phyloP scores from a whole-genome alignment of 1,139 yeast genomes.

The Arxiozyma bovina region DNA sequence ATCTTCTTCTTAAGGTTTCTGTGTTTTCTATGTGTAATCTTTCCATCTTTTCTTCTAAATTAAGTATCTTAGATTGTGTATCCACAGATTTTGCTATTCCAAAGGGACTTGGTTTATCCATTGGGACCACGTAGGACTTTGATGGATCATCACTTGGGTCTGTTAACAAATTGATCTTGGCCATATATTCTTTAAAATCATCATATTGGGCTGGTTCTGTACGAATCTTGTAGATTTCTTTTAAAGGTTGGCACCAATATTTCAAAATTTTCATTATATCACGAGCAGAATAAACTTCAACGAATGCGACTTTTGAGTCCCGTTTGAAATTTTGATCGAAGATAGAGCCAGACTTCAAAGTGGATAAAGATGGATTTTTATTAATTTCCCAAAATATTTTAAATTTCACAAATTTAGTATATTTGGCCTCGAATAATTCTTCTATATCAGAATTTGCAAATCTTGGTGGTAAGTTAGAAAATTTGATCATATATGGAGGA shows the following conservation, averaged over 20 bases:
- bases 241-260: slow-evolving; percentile 25
- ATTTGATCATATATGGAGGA: slow-evolving; percentile 53
- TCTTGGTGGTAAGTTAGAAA: slow-evolving; percentile 40
- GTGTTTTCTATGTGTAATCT: slow-evolving; percentile 42
- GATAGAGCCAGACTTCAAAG: slow-evolving; percentile 19
- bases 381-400: slow-evolving; percentile 37
- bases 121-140: slow-evolving; percentile 23
- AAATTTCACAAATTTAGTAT: slow-evolving; percentile 31
- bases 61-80: slow-evolving; percentile 39
- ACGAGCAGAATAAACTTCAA: slow-evolving; percentile 41
- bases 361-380: slow-evolving; percentile 22
- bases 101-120: slow-evolving; percentile 42
- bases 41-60: slow-evolving; percentile 41
- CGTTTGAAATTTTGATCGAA: slow-evolving; percentile 30
- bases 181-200: slow-evolving; percentile 28
- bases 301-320: slow-evolving; percentile 49
- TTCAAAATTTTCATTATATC: slow-evolving; percentile 39
- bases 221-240: slow-evolving; percentile 23
- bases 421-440: slow-evolving; percentile 33
- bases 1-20: slow-evolving; percentile 46
- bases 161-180: slow-evolving; percentile 18
- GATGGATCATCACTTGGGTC: slow-evolving; percentile 24
- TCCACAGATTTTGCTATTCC: slow-evolving; percentile 51
- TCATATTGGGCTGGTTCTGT: slow-evolving; percentile 24
- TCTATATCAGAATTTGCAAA: slow-evolving; percentile 31